Evolutionary conservation across 148 eudicot genomes (phyloP).

Genomic region (Heliosperma pusillum): DNA sequence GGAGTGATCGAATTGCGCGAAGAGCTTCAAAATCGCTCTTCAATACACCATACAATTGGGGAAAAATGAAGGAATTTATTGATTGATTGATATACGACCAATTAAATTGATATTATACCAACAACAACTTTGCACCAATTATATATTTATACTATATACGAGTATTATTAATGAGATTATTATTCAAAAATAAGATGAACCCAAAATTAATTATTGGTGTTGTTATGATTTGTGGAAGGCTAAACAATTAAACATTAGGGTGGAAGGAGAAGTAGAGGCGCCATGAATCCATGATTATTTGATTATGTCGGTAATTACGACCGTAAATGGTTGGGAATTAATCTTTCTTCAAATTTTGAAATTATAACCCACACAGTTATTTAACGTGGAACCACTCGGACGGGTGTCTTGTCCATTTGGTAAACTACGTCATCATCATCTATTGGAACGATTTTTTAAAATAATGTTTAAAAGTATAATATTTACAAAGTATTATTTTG

Average conservation of each 20-base stretch:
- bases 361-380: too few species aligned
- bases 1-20: constrained; percentile 16
- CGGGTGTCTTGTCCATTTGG: too few species aligned
- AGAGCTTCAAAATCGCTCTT: neutral
- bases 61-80: neutral
- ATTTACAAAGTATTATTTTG: too few species aligned
- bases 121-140: neutral
- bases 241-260: neutral
- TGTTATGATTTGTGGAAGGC: too few species aligned
- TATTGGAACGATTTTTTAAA: too few species aligned
- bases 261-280: neutral
- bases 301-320: too few species aligned
- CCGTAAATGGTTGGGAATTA: too few species aligned
- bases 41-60: neutral
- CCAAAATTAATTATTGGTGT: neutral
- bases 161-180: neutral
- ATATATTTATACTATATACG: too few species aligned
- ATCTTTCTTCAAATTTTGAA: neutral
- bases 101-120: neutral
- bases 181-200: neutral
- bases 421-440: too few species aligned
- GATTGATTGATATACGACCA: too few species aligned
- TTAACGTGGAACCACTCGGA: too few species aligned
- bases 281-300: neutral
- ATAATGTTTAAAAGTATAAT: too few species aligned